These are phyloP conservation scores for Hypoxylon intermedium DNA, from an alignment of 495 filamentous ascomycete genomes.

Conservation along the genomic window DNA sequence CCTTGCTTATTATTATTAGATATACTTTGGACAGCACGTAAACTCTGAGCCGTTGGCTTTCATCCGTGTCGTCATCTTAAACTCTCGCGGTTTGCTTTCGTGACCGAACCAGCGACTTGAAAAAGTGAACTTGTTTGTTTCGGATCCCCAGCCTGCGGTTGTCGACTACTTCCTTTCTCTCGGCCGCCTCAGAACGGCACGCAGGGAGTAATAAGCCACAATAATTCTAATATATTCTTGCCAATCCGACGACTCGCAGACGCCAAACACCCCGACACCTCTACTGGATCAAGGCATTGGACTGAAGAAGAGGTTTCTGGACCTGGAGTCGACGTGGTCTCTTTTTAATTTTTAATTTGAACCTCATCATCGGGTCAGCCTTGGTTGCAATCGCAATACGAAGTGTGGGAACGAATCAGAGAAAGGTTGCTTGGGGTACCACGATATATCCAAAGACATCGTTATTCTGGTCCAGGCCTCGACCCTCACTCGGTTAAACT, in stretches of 20 bases:
- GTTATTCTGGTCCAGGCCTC: constrained; percentile 3
- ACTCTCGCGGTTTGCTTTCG: constrained; percentile 29
- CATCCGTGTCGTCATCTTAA: constrained; percentile 34
- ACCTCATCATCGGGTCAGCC: constrained; percentile 10
- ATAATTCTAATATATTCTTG: constrained; percentile 9
- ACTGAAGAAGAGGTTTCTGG: constrained; percentile 5
- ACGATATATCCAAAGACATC: constrained; percentile 6
- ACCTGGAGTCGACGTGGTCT: background rate
- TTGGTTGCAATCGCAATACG: constrained; percentile 8
- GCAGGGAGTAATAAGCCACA: constrained; percentile 1
- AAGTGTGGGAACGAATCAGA: background rate
- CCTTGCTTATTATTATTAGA: constrained; percentile 32
- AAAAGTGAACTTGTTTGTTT: constrained; percentile 25
- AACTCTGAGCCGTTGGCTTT: constrained; percentile 20
- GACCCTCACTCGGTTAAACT: constrained; percentile 14
- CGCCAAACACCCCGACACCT: background rate
- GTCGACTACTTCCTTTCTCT: constrained; percentile 13
- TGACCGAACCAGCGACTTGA: constrained; percentile 7
- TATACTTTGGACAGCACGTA: constrained; percentile 37
- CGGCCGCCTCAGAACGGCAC: constrained; percentile 26
- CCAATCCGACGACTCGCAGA: background rate
- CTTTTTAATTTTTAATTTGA: constrained; percentile 5
- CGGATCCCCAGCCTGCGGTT: constrained; percentile 27
- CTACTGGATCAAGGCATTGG: background rate
- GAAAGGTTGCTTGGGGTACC: constrained; percentile 2